Conservation (phyloP, 2,329 filamentous ascomycete genomes). For the Corynespora cassiicola region DNA sequence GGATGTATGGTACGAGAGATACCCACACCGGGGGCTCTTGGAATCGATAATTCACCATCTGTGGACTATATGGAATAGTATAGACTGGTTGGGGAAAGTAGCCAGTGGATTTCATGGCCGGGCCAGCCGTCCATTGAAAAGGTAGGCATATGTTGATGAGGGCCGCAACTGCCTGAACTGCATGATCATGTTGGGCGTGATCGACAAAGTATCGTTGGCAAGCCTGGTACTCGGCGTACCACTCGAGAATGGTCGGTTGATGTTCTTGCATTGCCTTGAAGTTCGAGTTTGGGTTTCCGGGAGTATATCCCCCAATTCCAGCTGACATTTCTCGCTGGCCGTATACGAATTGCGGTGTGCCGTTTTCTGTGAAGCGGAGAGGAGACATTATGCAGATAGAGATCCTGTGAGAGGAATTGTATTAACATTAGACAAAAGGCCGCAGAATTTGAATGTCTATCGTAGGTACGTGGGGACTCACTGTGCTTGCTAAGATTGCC, state of each 20-base stretch:
- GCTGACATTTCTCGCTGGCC: no score
- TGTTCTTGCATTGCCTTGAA: no score
- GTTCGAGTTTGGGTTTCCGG: no score
- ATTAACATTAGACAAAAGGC: no score
- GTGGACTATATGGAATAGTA: conserved; percentile 44
- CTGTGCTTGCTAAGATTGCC: no score
- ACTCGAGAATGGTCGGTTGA: conserved; percentile 89
- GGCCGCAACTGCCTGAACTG: conserved; percentile 86
- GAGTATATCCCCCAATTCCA: no score
- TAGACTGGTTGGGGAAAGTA: conserved; percentile 37
- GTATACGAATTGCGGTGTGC: no score
- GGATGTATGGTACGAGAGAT: conserved; percentile 86
- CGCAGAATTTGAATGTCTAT: no score
- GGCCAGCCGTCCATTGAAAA: conserved; percentile 71
- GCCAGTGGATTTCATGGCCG: conserved; percentile 50
- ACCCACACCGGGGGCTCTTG: conserved; percentile 56
- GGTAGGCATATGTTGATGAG: conserved; percentile 93
- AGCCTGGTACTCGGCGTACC: conserved; percentile 89
- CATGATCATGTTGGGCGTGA: conserved; percentile 81
- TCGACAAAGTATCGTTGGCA: conserved; percentile 93
- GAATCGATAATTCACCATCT: conserved; percentile 43
- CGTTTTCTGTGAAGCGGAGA: no score
- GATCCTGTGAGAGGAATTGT: no score
- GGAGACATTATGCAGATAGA: no score
- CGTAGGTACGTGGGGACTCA: no score